These are phyloP conservation scores for Biscutella laevigata DNA, from an alignment of 441 rosid species.

Conservation along the genomic window DNA sequence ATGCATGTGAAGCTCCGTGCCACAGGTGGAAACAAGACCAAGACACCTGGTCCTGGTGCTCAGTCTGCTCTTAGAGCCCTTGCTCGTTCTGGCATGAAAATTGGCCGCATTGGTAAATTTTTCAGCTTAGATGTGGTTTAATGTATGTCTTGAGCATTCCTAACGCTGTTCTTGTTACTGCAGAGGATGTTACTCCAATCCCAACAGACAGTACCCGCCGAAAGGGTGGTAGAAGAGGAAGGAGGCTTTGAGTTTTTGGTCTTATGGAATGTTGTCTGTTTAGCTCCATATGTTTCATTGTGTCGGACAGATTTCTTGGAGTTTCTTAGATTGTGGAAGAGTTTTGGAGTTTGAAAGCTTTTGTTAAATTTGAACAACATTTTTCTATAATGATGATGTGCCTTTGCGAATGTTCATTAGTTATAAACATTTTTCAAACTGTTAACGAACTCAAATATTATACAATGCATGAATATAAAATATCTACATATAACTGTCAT, in stretches of 20 bases:
- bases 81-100: slow-evolving; percentile 72
- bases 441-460: too few relatives aligned
- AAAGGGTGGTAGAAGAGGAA: slow-evolving; percentile 60
- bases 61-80: slow-evolving; percentile 68
- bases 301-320: not conserved
- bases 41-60: slow-evolving; percentile 71
- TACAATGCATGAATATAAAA: too few relatives aligned
- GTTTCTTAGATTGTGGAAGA: slow-evolving; percentile 15
- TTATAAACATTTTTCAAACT: too few relatives aligned
- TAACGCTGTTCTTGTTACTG: not conserved
- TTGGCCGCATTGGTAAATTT: slow-evolving; percentile 52
- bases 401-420: not conserved
- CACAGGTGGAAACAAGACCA: slow-evolving; percentile 67
- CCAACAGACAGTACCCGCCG: slow-evolving; percentile 61
- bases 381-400: not conserved
- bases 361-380: slow-evolving; percentile 5
- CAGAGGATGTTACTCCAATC: too few relatives aligned
- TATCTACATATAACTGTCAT: too few relatives aligned
- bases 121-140: too few relatives aligned
- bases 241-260: slow-evolving; percentile 32
- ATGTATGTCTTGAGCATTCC: not conserved
- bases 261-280: not conserved
- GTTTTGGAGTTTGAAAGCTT: not conserved
- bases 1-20: slow-evolving; percentile 67
- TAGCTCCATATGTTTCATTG: slow-evolving; percentile 1